These are phyloP conservation scores for Mortierella claussenii DNA, from an alignment of 192 early-diverging fungal genomes.

Conservation along the genomic window DNA sequence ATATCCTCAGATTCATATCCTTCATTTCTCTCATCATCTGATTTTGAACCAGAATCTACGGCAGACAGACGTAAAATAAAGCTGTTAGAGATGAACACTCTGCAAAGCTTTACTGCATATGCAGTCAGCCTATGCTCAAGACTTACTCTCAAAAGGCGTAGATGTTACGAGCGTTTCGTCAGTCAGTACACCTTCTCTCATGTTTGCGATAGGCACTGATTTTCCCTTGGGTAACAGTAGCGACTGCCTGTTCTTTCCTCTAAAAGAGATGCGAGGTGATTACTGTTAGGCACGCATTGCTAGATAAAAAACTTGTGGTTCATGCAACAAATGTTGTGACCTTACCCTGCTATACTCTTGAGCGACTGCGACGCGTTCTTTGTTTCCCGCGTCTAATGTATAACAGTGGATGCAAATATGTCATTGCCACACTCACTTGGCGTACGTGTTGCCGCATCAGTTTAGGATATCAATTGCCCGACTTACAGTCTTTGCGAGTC, in stretches of 20 bases:
- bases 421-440: too few species aligned
- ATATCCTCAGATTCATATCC: slow-evolving; percentile 32
- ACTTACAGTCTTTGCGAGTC: slow-evolving; percentile 44
- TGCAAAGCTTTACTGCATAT: not conserved
- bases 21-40: slow-evolving; percentile 33
- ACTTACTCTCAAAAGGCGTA: slow-evolving; percentile 21
- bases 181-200: slow-evolving; percentile 29
- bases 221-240: slow-evolving; percentile 31
- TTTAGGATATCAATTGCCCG: not conserved
- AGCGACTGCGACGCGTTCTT: slow-evolving; percentile 41
- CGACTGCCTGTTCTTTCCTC: slow-evolving; percentile 42
- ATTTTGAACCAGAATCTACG: slow-evolving; percentile 16
- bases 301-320: too few species aligned
- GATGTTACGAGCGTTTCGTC: slow-evolving; percentile 27
- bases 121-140: too few species aligned
- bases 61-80: not conserved
- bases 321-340: too few species aligned
- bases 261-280: not conserved
- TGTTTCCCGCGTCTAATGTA: slow-evolving; percentile 38
- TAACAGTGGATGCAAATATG: not conserved
- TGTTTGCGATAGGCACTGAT: not conserved
- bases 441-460: too few species aligned
- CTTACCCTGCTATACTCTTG: slow-evolving; percentile 42
- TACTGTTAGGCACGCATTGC: not conserved
- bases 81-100: not conserved